A percentile compares a stretch with the other conserved stretches of the same genome.
phyloP scores from a whole-genome alignment of 345 rosid genomes.

The Garcia nutans region DNA sequence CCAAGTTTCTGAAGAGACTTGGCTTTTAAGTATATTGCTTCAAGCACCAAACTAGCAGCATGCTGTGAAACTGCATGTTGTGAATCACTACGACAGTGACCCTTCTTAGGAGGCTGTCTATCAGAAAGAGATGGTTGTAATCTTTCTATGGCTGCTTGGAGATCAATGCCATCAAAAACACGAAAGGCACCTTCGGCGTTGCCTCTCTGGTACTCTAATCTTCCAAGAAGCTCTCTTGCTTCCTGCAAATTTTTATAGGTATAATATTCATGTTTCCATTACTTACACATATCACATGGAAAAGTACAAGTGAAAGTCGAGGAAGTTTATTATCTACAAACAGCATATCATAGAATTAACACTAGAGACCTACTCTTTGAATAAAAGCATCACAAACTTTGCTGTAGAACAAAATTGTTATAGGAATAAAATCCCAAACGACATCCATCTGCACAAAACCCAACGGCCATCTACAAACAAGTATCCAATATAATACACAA shows the following conservation, averaged over 20 bases:
- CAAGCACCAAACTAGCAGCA: conserved; percentile 81
- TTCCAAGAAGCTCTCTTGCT: conserved; percentile 96
- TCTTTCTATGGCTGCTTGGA: conserved; percentile 73
- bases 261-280: not conserved
- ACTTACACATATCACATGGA: not conserved
- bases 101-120: conserved; percentile 49
- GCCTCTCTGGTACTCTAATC: conserved; percentile 91
- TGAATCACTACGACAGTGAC: conserved; percentile 50
- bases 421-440: too few relatives aligned
- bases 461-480: not conserved
- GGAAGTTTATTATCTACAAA: not conserved
- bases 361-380: too few relatives aligned
- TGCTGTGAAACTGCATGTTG: conserved; percentile 58
- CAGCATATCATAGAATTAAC: not conserved
- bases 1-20: conserved; percentile 94
- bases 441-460: not conserved
- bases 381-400: too few relatives aligned
- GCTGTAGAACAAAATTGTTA: too few relatives aligned
- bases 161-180: conserved; percentile 92
- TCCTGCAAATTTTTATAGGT: conserved; percentile 47
- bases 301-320: not conserved
- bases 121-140: conserved; percentile 61
- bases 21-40: conserved; percentile 84
- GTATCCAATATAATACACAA: not conserved
- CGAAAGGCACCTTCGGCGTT: conserved; percentile 88